These are phyloP conservation scores for Trametes versicolor DNA, from an alignment of 1,284 basidiomycete genomes.

Conservation along the genomic window DNA sequence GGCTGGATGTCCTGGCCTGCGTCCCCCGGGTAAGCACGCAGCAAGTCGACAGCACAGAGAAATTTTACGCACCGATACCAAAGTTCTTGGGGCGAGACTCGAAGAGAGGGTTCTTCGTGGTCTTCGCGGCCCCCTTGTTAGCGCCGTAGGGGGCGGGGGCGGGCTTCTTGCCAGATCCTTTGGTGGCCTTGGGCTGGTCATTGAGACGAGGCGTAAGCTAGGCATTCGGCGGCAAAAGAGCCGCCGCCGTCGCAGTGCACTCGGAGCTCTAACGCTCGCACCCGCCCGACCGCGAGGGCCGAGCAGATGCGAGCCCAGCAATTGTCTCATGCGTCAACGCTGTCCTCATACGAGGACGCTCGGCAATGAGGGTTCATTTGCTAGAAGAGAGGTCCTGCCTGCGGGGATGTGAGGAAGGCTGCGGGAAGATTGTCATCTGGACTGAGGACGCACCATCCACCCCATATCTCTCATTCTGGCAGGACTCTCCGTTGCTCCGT, in stretches of 20 bases:
- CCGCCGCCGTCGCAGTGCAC: slow-evolving; percentile 52
- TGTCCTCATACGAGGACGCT: slow-evolving; percentile 35
- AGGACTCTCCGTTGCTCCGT: slow-evolving; percentile 49
- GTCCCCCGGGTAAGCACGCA: slow-evolving; percentile 12
- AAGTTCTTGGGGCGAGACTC: slow-evolving; percentile 93
- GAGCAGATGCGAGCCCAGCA: slow-evolving; percentile 56
- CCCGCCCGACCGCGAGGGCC: slow-evolving; percentile 35
- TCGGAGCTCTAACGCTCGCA: slow-evolving; percentile 76
- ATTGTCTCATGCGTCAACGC: slow-evolving; percentile 46
- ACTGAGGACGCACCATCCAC: slow-evolving; percentile 64
- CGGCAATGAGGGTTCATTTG: slow-evolving; percentile 38
- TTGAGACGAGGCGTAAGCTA: slow-evolving; percentile 83
- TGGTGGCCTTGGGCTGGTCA: slow-evolving; percentile 85
- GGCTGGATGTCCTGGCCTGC: slow-evolving; percentile 95
- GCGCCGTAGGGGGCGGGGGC: slow-evolving; percentile 81
- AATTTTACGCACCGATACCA: slow-evolving; percentile 82
- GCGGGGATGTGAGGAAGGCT: slow-evolving; percentile 19
- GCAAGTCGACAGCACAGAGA: not conserved
- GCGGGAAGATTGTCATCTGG: slow-evolving; percentile 51
- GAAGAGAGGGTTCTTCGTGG: slow-evolving; percentile 96
- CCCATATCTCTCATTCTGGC: slow-evolving; percentile 37
- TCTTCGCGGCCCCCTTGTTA: slow-evolving; percentile 74
- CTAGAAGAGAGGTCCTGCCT: slow-evolving; percentile 41
- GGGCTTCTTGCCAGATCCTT: slow-evolving; percentile 79
- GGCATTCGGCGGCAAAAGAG: slow-evolving; percentile 47